Conservation (phyloP, 2,329 filamentous ascomycete species). For the Truncatella angustata region DNA sequence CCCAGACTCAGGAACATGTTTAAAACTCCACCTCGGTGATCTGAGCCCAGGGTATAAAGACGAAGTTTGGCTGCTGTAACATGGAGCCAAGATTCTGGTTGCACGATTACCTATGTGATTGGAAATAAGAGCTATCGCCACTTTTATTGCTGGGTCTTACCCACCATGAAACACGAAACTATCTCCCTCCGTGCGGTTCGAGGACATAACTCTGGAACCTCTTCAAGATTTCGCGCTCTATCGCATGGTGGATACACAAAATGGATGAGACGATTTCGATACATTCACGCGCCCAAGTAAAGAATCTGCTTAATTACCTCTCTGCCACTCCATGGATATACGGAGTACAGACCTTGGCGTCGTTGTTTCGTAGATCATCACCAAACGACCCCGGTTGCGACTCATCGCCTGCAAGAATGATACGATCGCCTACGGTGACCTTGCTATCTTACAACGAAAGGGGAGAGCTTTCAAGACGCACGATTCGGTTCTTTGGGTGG, state of each 20-base stretch:
- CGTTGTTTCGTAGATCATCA: slow-evolving; percentile 13
- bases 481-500: too few relatives aligned
- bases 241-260: not conserved
- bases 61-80: not conserved
- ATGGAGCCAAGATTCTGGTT: not conserved
- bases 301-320: not conserved
- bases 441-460: too few relatives aligned
- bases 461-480: too few relatives aligned
- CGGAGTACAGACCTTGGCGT: not conserved
- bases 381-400: not conserved
- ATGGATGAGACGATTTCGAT: not conserved
- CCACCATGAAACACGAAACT: slow-evolving; percentile 12
- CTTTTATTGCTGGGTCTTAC: not conserved
- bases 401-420: not conserved
- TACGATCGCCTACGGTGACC: too few relatives aligned
- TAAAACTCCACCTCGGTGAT: not conserved
- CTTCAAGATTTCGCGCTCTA: too few relatives aligned
- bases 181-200: not conserved
- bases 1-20: not conserved
- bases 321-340: not conserved
- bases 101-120: slow-evolving; percentile 4
- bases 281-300: not conserved
- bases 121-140: not conserved
- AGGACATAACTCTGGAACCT: not conserved
- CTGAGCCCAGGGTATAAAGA: not conserved